Evolutionary conservation across 768 basidiomycete genomes (phyloP).

Genomic region (Cystobasidium onofrii): DNA sequence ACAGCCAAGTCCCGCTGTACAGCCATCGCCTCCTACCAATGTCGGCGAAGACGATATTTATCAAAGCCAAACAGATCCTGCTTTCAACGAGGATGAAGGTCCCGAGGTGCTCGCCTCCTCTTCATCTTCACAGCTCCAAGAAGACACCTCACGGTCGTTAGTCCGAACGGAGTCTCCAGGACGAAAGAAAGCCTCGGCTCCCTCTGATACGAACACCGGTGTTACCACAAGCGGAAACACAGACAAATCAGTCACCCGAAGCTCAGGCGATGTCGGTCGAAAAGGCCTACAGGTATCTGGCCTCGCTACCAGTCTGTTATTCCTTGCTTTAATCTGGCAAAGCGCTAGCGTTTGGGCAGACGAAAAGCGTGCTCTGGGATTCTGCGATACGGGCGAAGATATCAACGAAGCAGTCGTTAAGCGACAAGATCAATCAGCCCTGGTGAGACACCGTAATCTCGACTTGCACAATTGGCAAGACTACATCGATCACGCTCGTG

Average conservation of each 20-base stretch:
- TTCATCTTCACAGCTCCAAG: background rate
- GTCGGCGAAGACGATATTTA: background rate
- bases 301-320: background rate
- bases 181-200: background rate
- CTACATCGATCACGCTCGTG: background rate
- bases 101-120: background rate
- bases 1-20: background rate
- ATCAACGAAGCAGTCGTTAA: slow-evolving; percentile 9
- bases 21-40: background rate
- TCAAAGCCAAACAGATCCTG: background rate
- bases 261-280: background rate
- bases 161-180: background rate
- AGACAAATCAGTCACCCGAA: background rate
- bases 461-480: background rate
- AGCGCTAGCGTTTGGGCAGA: background rate
- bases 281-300: background rate
- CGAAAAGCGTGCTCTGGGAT: slow-evolving; percentile 1
- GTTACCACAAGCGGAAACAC: background rate
- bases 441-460: background rate
- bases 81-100: background rate
- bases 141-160: background rate
- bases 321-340: background rate
- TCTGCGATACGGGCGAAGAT: slow-evolving; percentile 16
- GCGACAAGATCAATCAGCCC: background rate
- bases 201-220: background rate